A percentile compares a stretch with the other conserved stretches of the same genome.
These are phyloP conservation scores for Fraxinus quadrangulata DNA, from an alignment of 257 asterid genomes.

Conservation along the genomic window DNA sequence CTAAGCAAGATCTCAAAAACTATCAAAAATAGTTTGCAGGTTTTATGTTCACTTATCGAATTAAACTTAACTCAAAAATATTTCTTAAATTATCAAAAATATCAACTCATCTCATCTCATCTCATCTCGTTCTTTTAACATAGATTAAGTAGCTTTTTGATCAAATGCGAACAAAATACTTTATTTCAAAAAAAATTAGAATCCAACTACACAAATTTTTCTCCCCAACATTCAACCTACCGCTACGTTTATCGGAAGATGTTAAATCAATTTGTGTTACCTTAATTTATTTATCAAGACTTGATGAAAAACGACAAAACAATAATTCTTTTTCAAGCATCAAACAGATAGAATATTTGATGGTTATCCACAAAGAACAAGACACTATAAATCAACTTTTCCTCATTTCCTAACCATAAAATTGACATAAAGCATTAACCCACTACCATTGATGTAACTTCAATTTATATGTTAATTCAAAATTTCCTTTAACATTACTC, in stretches of 20 bases:
- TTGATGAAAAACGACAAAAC: not conserved
- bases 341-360: not conserved
- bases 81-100: no score
- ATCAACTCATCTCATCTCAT: no score
- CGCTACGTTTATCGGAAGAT: not conserved
- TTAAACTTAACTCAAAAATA: no score
- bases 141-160: not conserved
- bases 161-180: not conserved
- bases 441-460: constrained; percentile 6
- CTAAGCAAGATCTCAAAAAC: no score
- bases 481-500: no score
- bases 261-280: not conserved
- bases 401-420: not conserved
- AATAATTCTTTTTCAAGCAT: not conserved
- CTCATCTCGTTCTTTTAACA: not conserved
- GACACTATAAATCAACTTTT: constrained; percentile 1
- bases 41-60: no score
- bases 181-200: no score
- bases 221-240: not conserved
- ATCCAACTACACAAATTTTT: not conserved
- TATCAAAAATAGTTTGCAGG: no score
- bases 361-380: constrained; percentile 2
- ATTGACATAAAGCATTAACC: constrained; percentile 3
- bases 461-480: not conserved
- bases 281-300: not conserved